phyloP scores from a whole-genome alignment of 352 stramenopile species.

The Ophiocytium majus region DNA sequence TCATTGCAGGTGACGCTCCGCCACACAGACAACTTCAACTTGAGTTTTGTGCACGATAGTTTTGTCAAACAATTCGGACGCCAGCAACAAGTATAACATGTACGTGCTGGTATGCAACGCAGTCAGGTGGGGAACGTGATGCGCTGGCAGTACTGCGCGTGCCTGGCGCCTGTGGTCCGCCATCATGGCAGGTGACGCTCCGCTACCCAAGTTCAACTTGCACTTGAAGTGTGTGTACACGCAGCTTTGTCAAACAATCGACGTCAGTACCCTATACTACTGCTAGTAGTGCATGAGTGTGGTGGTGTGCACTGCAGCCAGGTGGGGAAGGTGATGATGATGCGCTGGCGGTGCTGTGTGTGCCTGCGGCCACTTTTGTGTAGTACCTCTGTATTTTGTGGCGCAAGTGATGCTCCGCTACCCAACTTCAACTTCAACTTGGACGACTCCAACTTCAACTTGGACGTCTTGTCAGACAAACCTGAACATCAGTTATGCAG shows the following conservation, averaged over 20 bases:
- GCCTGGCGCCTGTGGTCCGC: slow-evolving; percentile 92
- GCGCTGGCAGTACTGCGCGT: slow-evolving; percentile 97
- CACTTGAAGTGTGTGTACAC: too few species aligned
- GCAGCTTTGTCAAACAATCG: too few species aligned
- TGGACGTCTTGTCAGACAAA: too few species aligned
- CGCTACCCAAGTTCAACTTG: too few species aligned
- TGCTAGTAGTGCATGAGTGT: neutral
- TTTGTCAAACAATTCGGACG: neutral
- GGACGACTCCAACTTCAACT: too few species aligned
- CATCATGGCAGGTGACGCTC: slow-evolving; percentile 84
- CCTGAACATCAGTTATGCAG: too few species aligned
- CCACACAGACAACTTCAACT: neutral
- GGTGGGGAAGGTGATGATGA: slow-evolving; percentile 70
- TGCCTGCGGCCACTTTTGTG: too few species aligned
- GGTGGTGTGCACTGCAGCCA: neutral
- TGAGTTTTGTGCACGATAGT: neutral
- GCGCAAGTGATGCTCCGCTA: too few species aligned
- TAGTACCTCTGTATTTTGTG: too few species aligned
- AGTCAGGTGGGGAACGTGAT: slow-evolving; percentile 67
- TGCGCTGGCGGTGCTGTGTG: slow-evolving; percentile 83
- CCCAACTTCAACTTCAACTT: too few species aligned
- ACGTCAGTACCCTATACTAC: too few species aligned
- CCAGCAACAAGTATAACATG: neutral
- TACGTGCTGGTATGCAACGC: neutral
- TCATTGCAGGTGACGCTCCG: slow-evolving; percentile 30